Evolutionary conservation across 2,329 filamentous ascomycete genomes (phyloP).

Genomic region (Penicillium oxalicum): DNA sequence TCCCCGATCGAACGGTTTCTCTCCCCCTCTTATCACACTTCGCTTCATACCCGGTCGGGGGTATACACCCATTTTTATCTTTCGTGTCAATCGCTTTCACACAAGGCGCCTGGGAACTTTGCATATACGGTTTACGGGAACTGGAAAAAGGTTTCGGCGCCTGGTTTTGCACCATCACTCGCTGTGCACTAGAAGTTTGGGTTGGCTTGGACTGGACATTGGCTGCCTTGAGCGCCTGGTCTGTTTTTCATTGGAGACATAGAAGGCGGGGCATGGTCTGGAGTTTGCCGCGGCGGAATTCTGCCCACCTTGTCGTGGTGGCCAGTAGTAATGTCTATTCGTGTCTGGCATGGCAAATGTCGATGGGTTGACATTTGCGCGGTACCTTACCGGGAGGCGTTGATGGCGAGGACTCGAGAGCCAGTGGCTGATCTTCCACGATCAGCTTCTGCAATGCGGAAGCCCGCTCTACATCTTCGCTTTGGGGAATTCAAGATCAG

Average conservation of each 20-base stretch:
- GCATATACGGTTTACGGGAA: constrained; percentile 18
- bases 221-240: constrained; percentile 20
- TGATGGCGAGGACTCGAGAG: no score
- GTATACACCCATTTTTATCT: constrained; percentile 27
- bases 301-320: no score
- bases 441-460: no score
- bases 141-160: constrained; percentile 25
- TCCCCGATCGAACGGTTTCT: constrained; percentile 25
- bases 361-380: no score
- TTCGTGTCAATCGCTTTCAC: constrained; percentile 38
- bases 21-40: constrained; percentile 12
- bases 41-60: constrained; percentile 26
- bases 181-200: constrained; percentile 31
- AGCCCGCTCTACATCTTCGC: no score
- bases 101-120: constrained; percentile 30
- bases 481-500: no score
- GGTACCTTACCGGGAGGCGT: no score
- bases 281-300: constrained; percentile 3
- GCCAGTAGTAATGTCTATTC: no score
- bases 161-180: constrained; percentile 33
- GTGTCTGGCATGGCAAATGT: no score
- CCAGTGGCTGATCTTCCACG: no score
- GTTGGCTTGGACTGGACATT: constrained; percentile 16
- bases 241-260: constrained; percentile 30
- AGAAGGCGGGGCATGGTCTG: constrained; percentile 18